Evolutionary conservation across 2,329 filamentous ascomycete species (phyloP), one percentile per base, ranked within the genome.

Genomic region (Monilinia aucupariae): DNA sequence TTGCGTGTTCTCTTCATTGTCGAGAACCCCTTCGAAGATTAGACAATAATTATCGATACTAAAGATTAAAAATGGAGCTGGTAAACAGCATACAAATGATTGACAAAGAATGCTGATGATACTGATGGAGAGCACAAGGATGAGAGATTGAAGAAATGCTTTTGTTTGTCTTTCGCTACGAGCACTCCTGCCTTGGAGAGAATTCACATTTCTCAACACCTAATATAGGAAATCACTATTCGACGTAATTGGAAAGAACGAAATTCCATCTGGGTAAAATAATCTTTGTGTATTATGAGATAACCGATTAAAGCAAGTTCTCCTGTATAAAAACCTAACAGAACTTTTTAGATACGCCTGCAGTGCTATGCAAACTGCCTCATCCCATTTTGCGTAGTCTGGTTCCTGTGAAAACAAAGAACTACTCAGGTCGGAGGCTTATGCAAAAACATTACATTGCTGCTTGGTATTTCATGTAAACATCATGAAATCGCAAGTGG

Each of bases 301-400:
- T 62, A 58, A 58, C 43, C 54, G 41, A 47, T 58, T 53, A 61
- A 54, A 51, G 34, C 41, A 39, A 39, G 12, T 41, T 63, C 39
- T 37, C 55, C 48, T 45, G 32, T 61, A 41, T 63, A 62, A 47
- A 63, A 60, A 59, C 64, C 54, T 67, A 67, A 63, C 55, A 63
- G 55, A 66, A 71, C 67, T 72, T 73, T 72, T 71, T 62, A n/a
- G 67, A 69, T 68, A 67, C 72, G 71, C 72, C 71, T 68, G 63
- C 64, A 62, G 72, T 71, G 68, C 68, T 66, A 71, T 73, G 71
- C 69, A 70, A 67, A 72, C 55, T 66, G 69, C 72, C 67, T 73
- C 70, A 70, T 72, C 63, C 71, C 71, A 69, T 69, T 59, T 71
- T 64, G 68, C 67, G 68, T 64, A 59, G 63, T 68, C 68, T 71